A percentile compares a stretch with the other conserved stretches of the same genome.
Conservation (phyloP, 78 protist genomes). For the Dictyostelium intermedium region DNA sequence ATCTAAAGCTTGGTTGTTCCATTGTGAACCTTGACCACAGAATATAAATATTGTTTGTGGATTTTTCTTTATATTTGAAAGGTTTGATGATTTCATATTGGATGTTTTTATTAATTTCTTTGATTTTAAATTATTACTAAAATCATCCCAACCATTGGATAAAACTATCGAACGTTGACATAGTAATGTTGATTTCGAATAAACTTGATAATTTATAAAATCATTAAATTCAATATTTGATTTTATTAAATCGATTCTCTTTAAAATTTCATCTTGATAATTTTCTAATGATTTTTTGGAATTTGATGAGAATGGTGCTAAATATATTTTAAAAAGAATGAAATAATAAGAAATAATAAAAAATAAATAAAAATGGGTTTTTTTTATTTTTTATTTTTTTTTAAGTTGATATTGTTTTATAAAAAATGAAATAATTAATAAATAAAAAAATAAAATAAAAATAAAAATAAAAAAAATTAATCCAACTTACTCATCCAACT, state of each 20-base stretch:
- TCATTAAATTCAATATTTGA: neutral
- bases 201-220: slow-evolving; percentile 19
- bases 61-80: neutral
- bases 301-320: neutral
- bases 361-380: too few species aligned
- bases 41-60: slow-evolving; percentile 32
- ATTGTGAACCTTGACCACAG: slow-evolving; percentile 81
- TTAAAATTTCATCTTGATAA: neutral
- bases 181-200: neutral
- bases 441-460: too few species aligned
- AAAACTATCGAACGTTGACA: neutral
- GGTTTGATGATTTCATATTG: neutral
- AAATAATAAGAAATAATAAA: too few species aligned
- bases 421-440: too few species aligned
- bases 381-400: too few species aligned
- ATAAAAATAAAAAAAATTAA: too few species aligned
- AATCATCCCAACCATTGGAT: neutral
- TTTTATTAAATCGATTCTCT: neutral
- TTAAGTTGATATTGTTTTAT: too few species aligned
- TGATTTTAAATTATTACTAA: neutral
- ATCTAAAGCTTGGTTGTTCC: slow-evolving; percentile 49
- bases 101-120: neutral
- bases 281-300: neutral
- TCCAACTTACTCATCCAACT: too few species aligned
- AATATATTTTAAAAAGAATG: neutral